Conservation (phyloP, 306 rosid species). For the Fragaria nilgerrensis region DNA sequence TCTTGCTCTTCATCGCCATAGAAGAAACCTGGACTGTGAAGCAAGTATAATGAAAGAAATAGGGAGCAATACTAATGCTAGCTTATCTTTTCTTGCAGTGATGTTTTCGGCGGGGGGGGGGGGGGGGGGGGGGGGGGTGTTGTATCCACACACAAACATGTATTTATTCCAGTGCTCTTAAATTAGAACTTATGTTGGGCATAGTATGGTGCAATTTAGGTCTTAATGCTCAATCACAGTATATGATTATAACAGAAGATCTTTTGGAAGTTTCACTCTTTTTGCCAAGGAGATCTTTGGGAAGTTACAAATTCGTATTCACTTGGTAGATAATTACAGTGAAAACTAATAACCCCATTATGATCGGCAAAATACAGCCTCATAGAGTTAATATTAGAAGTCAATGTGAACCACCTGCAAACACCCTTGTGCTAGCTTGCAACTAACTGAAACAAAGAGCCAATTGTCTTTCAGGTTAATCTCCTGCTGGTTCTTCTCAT, state of each 20-base stretch:
- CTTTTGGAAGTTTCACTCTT: neutral
- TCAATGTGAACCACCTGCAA: neutral
- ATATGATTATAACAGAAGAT: neutral
- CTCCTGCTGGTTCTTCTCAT: neutral
- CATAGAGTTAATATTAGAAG: neutral
- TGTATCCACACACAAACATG: neutral
- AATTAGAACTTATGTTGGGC: neutral
- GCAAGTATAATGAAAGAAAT: neutral
- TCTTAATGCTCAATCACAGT: neutral
- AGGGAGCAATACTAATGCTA: neutral
- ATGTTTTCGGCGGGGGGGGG: no score
- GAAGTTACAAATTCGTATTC: neutral
- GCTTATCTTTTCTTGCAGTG: neutral
- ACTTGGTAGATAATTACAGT: neutral
- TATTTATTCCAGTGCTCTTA: neutral
- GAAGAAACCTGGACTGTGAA: neutral
- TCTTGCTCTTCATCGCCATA: conserved; percentile 2
- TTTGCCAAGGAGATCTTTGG: neutral
- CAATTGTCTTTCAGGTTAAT: neutral
- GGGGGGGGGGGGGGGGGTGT: no score
- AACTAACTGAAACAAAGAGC: neutral
- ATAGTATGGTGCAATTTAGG: neutral
- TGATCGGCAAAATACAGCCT: neutral
- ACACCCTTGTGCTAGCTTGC: neutral
- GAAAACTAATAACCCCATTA: neutral